Base-by-base conservation (phyloP, 345 rosid genomes). In the Carallia brachiata region DNA sequence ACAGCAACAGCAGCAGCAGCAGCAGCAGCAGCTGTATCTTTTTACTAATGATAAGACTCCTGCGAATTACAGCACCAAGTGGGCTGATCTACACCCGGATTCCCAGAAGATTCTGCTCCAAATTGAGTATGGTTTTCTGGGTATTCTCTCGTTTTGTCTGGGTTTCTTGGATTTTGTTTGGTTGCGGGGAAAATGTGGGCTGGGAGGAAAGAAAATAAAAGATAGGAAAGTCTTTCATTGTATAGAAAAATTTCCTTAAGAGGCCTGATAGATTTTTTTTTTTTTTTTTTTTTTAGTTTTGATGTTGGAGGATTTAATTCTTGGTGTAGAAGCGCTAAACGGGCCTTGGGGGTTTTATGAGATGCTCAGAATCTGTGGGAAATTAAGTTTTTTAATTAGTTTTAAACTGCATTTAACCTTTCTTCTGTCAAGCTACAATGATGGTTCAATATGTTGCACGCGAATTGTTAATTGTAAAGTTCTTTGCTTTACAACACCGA, bases 81-180 rank as follows among this genome's bases (percentile, higher is more conserved):
- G 99, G 99, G 85, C 87, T 28, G 97, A 95, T 89, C 92, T 95
- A 68, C 97, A 89, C 73, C 96, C 96, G 16, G 97, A 92, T 84
- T 89, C 96, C 57, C 99, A 92, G 70, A 95, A 92, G 55, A 37
- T 82, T 71, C 80, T 95, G 37, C 99, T 89, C 47, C 89, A 86
- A 74, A 92, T 94, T 52, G 98, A 93, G 97, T 93, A 84, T 4
- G 87, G 75, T 39, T 47, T 54, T 40, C 58, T 30, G 5, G 1
- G 27, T 65, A 3, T 2, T 58, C 44, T 48, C 61, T 19, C 52
- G 56, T 6, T 39, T 56, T 50, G 27, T 70, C 12, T 66, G 59
- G 23, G 48, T 63, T 52, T 50, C 12, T 9, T 44, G 56, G 54
- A 31, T 19, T 34, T 27, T 16, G 28, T 65, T 48, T 56, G 48